Conservation (phyloP, 2,329 filamentous ascomycete genomes). For the Pseudogymnoascus sp. region DNA sequence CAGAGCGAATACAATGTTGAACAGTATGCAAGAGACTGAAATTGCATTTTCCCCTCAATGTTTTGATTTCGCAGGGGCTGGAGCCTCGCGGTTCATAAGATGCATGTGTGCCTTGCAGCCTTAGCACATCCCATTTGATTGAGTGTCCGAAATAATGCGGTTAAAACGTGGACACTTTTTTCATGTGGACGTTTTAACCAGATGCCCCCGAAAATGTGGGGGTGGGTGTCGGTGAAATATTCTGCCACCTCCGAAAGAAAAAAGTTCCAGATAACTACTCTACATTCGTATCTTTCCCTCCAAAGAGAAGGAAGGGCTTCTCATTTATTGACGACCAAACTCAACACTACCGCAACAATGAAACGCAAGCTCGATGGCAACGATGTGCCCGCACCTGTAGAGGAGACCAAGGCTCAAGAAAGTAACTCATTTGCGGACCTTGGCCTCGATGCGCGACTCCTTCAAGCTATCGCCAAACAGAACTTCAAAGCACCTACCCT, state of each 20-base stretch:
- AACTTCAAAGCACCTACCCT: slow-evolving; percentile 81
- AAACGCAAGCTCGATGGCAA: slow-evolving; percentile 56
- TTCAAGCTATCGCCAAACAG: slow-evolving; percentile 79
- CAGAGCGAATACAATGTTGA: neutral
- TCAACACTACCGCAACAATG: slow-evolving; percentile 33
- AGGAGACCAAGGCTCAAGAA: slow-evolving; percentile 25
- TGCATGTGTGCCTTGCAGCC: neutral
- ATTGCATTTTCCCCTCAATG: neutral
- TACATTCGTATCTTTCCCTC: slow-evolving; percentile 9
- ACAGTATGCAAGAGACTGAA: neutral
- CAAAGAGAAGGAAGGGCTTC: slow-evolving; percentile 12
- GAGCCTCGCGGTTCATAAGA: neutral
- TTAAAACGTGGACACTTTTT: neutral
- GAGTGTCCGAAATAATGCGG: neutral
- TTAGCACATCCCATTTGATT: neutral
- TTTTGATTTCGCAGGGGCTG: neutral
- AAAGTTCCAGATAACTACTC: slow-evolving; percentile 9
- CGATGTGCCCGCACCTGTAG: slow-evolving; percentile 39
- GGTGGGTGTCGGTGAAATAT: neutral
- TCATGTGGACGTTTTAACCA: neutral
- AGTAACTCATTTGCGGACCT: slow-evolving; percentile 61
- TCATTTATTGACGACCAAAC: slow-evolving; percentile 10
- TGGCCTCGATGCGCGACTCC: slow-evolving; percentile 73
- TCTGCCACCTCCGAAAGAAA: slow-evolving; percentile 7
- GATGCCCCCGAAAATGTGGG: neutral